These are phyloP conservation scores for Rhizopogon vesiculosus DNA, from an alignment of 768 basidiomycete species.

Conservation along the genomic window DNA sequence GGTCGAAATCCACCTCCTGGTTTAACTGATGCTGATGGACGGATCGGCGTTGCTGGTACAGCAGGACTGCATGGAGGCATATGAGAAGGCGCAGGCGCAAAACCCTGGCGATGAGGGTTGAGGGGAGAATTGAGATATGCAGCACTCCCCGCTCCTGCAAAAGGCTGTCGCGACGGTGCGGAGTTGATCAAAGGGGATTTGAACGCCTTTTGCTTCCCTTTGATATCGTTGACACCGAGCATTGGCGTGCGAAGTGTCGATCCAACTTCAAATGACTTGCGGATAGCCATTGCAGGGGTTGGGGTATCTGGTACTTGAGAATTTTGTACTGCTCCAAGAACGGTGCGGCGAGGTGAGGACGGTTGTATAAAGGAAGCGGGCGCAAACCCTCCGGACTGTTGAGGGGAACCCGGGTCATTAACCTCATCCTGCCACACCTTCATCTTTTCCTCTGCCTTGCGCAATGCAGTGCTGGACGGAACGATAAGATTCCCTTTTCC, in stretches of 20 bases:
- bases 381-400: not conserved
- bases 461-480: constrained; percentile 52
- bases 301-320: constrained; percentile 33
- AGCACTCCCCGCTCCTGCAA: constrained; percentile 24
- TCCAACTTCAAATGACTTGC: constrained; percentile 21
- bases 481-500: constrained; percentile 34
- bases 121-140: constrained; percentile 23
- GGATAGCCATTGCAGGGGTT: constrained; percentile 23
- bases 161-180: constrained; percentile 1
- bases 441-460: constrained; percentile 49
- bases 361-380: constrained; percentile 4
- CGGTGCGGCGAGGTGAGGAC: constrained; percentile 19
- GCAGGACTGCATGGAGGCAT: not conserved
- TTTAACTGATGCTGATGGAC: constrained; percentile 24
- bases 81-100: constrained; percentile 7
- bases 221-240: not conserved
- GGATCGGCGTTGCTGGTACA: constrained; percentile 28
- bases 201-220: constrained; percentile 33
- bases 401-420: constrained; percentile 7
- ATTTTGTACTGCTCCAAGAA: constrained; percentile 36
- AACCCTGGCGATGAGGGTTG: constrained; percentile 1
- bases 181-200: constrained; percentile 39
- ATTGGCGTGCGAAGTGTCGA: constrained; percentile 11
- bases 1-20: constrained; percentile 11
- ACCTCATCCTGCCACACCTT: constrained; percentile 44